A percentile compares a stretch with the other conserved stretches of the same genome.
phyloP scores from a whole-genome alignment of 495 filamentous ascomycete genomes.

The Penicillium bovifimosum region DNA sequence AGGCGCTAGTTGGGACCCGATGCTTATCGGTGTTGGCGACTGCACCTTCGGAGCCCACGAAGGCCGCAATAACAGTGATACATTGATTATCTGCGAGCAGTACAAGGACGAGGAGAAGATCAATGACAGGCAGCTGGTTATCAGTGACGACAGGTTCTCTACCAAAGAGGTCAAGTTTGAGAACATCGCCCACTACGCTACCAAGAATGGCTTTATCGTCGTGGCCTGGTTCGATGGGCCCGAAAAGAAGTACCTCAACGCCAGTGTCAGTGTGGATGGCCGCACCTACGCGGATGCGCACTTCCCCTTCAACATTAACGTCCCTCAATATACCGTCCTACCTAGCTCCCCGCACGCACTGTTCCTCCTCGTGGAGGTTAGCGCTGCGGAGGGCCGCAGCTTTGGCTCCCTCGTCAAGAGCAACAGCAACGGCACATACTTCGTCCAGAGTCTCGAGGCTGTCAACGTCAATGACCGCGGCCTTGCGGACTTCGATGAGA shows the following conservation, averaged over 20 bases:
- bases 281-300: constrained; percentile 71
- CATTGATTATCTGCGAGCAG: constrained; percentile 79
- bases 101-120: constrained; percentile 53
- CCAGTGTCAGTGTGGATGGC: constrained; percentile 79
- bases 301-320: constrained; percentile 77
- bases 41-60: constrained; percentile 78
- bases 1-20: constrained; percentile 66
- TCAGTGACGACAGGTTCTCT: constrained; percentile 70
- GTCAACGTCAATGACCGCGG: constrained; percentile 71
- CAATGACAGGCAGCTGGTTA: constrained; percentile 61
- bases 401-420: constrained; percentile 93
- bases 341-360: constrained; percentile 88
- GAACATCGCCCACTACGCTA: constrained; percentile 79
- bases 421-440: constrained; percentile 95
- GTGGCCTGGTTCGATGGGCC: constrained; percentile 65
- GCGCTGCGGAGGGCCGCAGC: constrained; percentile 50
- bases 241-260: constrained; percentile 63
- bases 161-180: constrained; percentile 51
- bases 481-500: constrained; percentile 95
- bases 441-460: constrained; percentile 68
- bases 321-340: constrained; percentile 81
- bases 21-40: constrained; percentile 61
- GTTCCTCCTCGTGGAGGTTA: constrained; percentile 84
- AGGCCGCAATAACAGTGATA: constrained; percentile 51
- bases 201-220: constrained; percentile 91